Base-by-base conservation (phyloP, 1,284 basidiomycete genomes). In the Irpex sp. region DNA sequence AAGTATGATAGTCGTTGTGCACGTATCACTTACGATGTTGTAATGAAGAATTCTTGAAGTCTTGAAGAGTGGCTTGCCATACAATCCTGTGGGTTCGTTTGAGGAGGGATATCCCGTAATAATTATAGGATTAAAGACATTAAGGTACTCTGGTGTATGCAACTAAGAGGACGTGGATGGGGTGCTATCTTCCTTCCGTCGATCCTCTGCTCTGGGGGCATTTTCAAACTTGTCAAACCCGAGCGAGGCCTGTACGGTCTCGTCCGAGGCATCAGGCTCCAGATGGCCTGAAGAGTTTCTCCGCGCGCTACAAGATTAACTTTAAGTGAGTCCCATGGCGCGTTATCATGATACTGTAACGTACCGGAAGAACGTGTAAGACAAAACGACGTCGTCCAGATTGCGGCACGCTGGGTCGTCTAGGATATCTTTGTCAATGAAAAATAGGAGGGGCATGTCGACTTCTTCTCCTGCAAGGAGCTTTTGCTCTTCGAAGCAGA, bases 401-500 rank as follows among this genome's bases (percentile, higher is more conserved):
- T 90, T 87, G 66, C 87, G 83, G 73, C 95, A 92, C 3, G 86
- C 76, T 2, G 94, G 94, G 68, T 99, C 97, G 58, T 98, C 95
- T 52, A 96, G 78, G 62, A 98, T 87, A 71, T 99, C 97, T 63
- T 92, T 90, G 79, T 99, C 97, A 67, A 99, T 96, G 79, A 99
- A 99, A 81, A 99, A 99, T 65, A 99, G 85, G 33, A 99, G 83
- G 16, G 97, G 97, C 82, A 99, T 91, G 75, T 99, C 97, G 18
- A 99, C 93, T 75, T 98, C 96, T 76, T 99, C 97, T 21, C 91
- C 90, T 0, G 96, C 96, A 23, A 98, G 79, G 18, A 99, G 84
- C 69, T 90, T 93, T 75, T 99, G 97, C 74, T 99, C 97, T 74
- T 99, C 97, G 68, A 99, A 99, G 77, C 97, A 99, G 80, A 99